A percentile compares a stretch with the other conserved stretches of the same genome.
phyloP scores from a whole-genome alignment of 2,329 filamentous ascomycete species.

The Seiridium cupressi region DNA sequence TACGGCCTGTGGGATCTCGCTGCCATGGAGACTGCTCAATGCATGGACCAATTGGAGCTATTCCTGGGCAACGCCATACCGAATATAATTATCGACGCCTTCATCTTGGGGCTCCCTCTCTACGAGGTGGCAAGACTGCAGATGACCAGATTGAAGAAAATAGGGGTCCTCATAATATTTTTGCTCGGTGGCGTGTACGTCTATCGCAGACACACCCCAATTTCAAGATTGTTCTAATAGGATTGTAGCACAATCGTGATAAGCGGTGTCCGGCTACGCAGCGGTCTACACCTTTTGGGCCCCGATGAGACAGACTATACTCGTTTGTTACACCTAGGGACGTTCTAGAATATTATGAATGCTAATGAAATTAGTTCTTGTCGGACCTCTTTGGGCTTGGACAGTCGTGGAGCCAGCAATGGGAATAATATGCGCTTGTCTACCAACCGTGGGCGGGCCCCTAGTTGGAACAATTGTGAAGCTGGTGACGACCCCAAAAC shows the following conservation, averaged over 20 bases:
- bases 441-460: not conserved
- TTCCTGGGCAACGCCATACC: constrained; percentile 5
- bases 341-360: not conserved
- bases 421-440: constrained; percentile 2
- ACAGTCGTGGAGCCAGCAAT: constrained; percentile 2
- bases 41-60: not conserved
- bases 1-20: not conserved
- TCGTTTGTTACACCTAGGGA: too few relatives aligned
- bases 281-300: not conserved
- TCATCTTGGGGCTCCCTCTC: not conserved
- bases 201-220: too few relatives aligned
- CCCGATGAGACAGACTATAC: too few relatives aligned
- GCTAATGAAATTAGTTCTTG: not conserved
- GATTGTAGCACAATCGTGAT: not conserved
- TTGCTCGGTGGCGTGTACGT: constrained; percentile 1
- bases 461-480: not conserved
- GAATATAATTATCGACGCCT: constrained; percentile 1
- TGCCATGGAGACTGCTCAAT: not conserved
- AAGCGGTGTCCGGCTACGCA: not conserved
- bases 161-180: not conserved
- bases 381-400: constrained; percentile 2
- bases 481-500: not conserved
- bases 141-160: not conserved
- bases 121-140: constrained; percentile 3
- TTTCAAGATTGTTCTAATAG: not conserved